These are phyloP conservation scores for Senecio squalidus DNA, from an alignment of 140 eudicot genomes.

Conservation along the genomic window DNA sequence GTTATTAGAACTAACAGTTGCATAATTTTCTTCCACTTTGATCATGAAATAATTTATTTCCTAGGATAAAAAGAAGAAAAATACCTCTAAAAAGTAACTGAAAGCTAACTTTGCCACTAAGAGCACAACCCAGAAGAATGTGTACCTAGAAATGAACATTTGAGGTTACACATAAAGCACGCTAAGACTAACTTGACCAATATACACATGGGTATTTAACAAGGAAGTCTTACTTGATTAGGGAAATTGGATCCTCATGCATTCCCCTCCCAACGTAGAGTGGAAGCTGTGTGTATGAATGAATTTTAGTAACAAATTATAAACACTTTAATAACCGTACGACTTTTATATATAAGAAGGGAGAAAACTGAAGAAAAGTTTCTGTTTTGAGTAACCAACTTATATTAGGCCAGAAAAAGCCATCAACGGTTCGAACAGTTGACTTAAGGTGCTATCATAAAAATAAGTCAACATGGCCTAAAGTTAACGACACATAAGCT, in stretches of 20 bases:
- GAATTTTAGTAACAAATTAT: slow-evolving; percentile 2
- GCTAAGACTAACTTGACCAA: not conserved
- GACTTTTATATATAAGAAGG: not conserved
- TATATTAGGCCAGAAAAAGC: too few species aligned
- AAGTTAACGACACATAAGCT: too few species aligned
- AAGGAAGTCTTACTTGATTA: slow-evolving; percentile 51
- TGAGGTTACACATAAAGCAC: slow-evolving; percentile 1
- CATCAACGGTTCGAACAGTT: too few species aligned
- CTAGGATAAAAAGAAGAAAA: slow-evolving; percentile 1
- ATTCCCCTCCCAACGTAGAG: slow-evolving; percentile 95
- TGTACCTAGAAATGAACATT: slow-evolving; percentile 46
- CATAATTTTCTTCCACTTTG: not conserved
- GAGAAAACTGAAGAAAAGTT: too few species aligned
- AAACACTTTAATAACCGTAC: not conserved
- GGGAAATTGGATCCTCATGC: slow-evolving; percentile 81
- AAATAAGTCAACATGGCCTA: too few species aligned
- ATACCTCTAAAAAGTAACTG: slow-evolving; percentile 83
- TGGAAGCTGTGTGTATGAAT: slow-evolving; percentile 51
- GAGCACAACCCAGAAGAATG: slow-evolving; percentile 76
- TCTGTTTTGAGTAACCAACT: too few species aligned
- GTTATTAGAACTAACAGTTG: not conserved
- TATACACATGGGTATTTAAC: slow-evolving; percentile 2
- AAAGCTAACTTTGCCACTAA: slow-evolving; percentile 69
- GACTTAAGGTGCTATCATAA: too few species aligned
- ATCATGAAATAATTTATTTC: not conserved